Percentiles rank a stretch among this genome's conserved stretches.
These are phyloP conservation scores for Colletotrichum camelliae DNA, from an alignment of 2,329 filamentous ascomycete species.

Conservation along the genomic window DNA sequence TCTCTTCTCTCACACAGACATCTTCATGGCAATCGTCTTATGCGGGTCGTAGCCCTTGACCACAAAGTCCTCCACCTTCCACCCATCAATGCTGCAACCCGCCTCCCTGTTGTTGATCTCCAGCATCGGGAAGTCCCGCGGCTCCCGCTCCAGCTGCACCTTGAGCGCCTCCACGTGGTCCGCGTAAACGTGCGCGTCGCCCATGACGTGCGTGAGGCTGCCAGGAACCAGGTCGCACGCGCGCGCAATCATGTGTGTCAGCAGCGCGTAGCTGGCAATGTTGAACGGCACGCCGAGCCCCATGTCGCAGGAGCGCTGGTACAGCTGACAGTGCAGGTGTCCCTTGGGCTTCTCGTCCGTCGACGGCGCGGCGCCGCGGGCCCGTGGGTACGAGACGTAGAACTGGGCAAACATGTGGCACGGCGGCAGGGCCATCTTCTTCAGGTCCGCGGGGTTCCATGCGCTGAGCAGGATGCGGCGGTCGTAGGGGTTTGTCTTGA, in stretches of 20 bases:
- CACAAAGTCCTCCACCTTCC: slow-evolving; percentile 86
- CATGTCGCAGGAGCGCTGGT: slow-evolving; percentile 96
- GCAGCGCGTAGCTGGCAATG: slow-evolving; percentile 90
- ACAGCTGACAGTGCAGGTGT: slow-evolving; percentile 84
- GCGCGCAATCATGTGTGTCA: slow-evolving; percentile 95
- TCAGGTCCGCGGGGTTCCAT: slow-evolving; percentile 90
- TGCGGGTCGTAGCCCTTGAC: slow-evolving; percentile 90
- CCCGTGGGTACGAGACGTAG: slow-evolving; percentile 79
- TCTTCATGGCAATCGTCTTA: slow-evolving; percentile 95
- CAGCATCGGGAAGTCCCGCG: slow-evolving; percentile 79
- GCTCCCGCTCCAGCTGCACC: slow-evolving; percentile 80
- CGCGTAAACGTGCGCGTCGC: slow-evolving; percentile 94
- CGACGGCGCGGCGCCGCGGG: slow-evolving; percentile 26
- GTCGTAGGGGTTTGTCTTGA: slow-evolving; percentile 85
- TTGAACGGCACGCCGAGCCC: slow-evolving; percentile 97
- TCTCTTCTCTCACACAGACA: slow-evolving; percentile 73
- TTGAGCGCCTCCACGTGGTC: slow-evolving; percentile 91
- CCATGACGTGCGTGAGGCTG: slow-evolving; percentile 93
- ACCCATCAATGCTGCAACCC: slow-evolving; percentile 84
- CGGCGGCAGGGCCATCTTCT: slow-evolving; percentile 89
- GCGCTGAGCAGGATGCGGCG: slow-evolving; percentile 88
- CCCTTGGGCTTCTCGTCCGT: slow-evolving; percentile 55
- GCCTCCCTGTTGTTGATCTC: slow-evolving; percentile 67
- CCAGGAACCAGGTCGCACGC: slow-evolving; percentile 85
- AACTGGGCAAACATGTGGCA: slow-evolving; percentile 99